These are phyloP conservation scores for Candida hispaniensis DNA, from an alignment of 805 yeast species.

Conservation along the genomic window DNA sequence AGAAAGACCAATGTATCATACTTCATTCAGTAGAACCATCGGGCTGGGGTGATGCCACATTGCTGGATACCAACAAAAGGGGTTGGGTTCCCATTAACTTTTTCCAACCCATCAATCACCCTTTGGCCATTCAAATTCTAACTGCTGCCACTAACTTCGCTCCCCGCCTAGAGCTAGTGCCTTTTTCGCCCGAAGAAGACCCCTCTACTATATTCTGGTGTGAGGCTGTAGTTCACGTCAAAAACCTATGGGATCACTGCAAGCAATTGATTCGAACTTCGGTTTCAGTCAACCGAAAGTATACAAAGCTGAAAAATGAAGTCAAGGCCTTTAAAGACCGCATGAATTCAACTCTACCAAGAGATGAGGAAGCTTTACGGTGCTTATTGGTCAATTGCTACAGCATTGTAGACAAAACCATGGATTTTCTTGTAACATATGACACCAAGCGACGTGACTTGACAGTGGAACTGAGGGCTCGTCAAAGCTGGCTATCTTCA, in stretches of 20 bases:
- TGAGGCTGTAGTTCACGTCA: too few relatives aligned
- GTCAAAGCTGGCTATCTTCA: too few relatives aligned
- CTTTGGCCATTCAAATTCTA: slow-evolving; percentile 30
- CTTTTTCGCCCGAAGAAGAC: too few relatives aligned
- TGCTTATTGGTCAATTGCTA: slow-evolving; percentile 27
- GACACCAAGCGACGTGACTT: slow-evolving; percentile 14
- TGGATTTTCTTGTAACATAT: slow-evolving; percentile 25
- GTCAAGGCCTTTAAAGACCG: too few relatives aligned
- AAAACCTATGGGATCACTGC: too few relatives aligned
- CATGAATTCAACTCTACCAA: too few relatives aligned
- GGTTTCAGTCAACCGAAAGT: too few relatives aligned
- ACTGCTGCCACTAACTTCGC: slow-evolving; percentile 30
- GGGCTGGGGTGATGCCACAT: slow-evolving; percentile 37
- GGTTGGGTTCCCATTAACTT: slow-evolving; percentile 38
- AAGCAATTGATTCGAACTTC: too few relatives aligned
- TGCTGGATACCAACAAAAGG: slow-evolving; percentile 28
- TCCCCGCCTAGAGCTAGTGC: too few relatives aligned
- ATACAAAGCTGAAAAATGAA: too few relatives aligned
- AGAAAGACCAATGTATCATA: slow-evolving; percentile 29
- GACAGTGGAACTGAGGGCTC: too few relatives aligned
- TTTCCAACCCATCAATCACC: slow-evolving; percentile 31
- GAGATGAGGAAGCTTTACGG: slow-evolving; percentile 26
- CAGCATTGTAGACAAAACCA: slow-evolving; percentile 28
- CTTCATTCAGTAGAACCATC: slow-evolving; percentile 32
- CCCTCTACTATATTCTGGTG: too few relatives aligned